Conservation (phyloP, 2,329 filamentous ascomycete genomes). For the Phaeosphaeriaceae sp. region DNA sequence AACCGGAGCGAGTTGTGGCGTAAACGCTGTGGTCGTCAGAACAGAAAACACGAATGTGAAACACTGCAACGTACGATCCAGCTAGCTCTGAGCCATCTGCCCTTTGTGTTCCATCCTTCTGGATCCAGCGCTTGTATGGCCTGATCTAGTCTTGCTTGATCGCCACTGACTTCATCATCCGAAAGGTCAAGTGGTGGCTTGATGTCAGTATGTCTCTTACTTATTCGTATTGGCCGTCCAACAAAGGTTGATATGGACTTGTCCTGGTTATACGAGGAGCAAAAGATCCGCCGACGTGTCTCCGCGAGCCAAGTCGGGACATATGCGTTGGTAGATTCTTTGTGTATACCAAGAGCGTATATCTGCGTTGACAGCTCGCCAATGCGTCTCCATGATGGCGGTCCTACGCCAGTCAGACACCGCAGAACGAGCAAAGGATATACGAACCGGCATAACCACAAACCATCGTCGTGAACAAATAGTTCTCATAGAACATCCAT, state of each 20-base stretch:
- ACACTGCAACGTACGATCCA: slow-evolving; percentile 28
- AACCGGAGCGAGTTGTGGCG: slow-evolving; percentile 33
- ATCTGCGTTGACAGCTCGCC: slow-evolving; percentile 41
- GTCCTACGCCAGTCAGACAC: slow-evolving; percentile 17
- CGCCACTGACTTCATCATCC: slow-evolving; percentile 34
- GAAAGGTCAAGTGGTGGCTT: slow-evolving; percentile 39
- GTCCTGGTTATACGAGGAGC: slow-evolving; percentile 39
- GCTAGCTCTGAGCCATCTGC: slow-evolving; percentile 31
- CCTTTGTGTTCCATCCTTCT: slow-evolving; percentile 51
- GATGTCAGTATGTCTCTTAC: slow-evolving; percentile 39
- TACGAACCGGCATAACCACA: slow-evolving; percentile 49
- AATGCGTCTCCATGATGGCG: slow-evolving; percentile 43
- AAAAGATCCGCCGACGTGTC: slow-evolving; percentile 38
- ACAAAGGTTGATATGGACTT: slow-evolving; percentile 46
- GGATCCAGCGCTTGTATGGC: slow-evolving; percentile 32
- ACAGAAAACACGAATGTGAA: not conserved
- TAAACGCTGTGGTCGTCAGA: slow-evolving; percentile 22
- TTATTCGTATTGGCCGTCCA: slow-evolving; percentile 40
- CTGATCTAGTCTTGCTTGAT: slow-evolving; percentile 19
- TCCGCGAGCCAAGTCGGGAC: slow-evolving; percentile 40
- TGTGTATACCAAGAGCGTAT: slow-evolving; percentile 42
- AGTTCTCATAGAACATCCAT: slow-evolving; percentile 47
- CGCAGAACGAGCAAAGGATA: not conserved
- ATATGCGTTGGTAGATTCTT: slow-evolving; percentile 32
- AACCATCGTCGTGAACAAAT: slow-evolving; percentile 46